Conservation (phyloP, 73 alveolate species). For the Blepharisma japonicum region DNA sequence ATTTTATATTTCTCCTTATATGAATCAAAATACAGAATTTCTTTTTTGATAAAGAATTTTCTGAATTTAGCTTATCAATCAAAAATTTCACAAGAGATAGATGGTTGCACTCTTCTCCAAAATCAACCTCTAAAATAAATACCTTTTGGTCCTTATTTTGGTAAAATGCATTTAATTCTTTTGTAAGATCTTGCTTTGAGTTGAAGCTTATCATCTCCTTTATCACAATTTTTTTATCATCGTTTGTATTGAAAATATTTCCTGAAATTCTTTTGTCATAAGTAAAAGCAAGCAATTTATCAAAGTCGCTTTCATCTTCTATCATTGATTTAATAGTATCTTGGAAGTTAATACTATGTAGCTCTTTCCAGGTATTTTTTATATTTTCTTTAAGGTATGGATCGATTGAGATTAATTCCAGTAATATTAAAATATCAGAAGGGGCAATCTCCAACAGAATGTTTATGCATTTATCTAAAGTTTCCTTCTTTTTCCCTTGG, state of each 20-base stretch:
- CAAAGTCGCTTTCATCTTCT: neutral
- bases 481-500: neutral
- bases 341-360: neutral
- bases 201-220: neutral
- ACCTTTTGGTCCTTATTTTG: neutral
- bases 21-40: conserved; percentile 3
- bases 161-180: conserved; percentile 12
- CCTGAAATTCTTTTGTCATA: neutral
- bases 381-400: neutral
- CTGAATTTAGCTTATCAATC: neutral
- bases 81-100: neutral
- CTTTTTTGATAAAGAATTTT: neutral
- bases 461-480: neutral
- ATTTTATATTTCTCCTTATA: conserved; percentile 2
- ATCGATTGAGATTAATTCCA: neutral
- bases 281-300: conserved; percentile 1
- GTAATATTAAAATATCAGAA: neutral
- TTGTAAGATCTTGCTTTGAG: neutral
- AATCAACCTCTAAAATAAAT: conserved; percentile 24
- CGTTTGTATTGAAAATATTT: neutral
- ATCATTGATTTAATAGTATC: neutral
- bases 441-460: neutral
- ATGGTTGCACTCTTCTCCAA: conserved; percentile 8
- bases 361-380: neutral
- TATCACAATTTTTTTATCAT: conserved; percentile 14